A percentile compares a stretch with the other conserved stretches of the same genome.
Conservation (phyloP, 768 basidiomycete genomes). For the Tubosaeta brunneosetosa region DNA sequence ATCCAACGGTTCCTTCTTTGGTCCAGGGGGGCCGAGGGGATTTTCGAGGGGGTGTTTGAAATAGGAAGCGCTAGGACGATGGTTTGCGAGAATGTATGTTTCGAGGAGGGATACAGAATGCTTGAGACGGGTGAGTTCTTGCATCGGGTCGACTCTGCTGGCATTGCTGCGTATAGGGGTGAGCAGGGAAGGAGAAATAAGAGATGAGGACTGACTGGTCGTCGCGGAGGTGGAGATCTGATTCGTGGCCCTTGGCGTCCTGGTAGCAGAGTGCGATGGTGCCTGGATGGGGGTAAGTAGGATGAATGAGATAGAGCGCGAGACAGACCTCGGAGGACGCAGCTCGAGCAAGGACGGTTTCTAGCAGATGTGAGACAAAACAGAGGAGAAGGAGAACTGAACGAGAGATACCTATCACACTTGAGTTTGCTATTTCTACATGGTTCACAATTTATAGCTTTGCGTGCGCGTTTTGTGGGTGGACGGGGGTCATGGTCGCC, state of each 20-base stretch:
- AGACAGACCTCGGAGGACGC: conserved; percentile 69
- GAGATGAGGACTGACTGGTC: conserved; percentile 32
- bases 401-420: conserved; percentile 65
- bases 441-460: conserved; percentile 87
- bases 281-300: conserved; percentile 40
- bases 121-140: conserved; percentile 39
- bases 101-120: conserved; percentile 38
- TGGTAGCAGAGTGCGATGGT: conserved; percentile 80
- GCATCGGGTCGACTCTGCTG: conserved; percentile 35
- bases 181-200: conserved; percentile 35
- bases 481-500: conserved; percentile 57
- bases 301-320: conserved; percentile 4
- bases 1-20: conserved; percentile 53
- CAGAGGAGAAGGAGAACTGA: neutral
- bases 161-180: conserved; percentile 25
- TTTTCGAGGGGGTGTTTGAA: conserved; percentile 25
- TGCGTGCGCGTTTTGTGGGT: conserved; percentile 77
- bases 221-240: conserved; percentile 51
- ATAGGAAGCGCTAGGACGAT: conserved; percentile 20
- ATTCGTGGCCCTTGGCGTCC: conserved; percentile 63
- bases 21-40: conserved; percentile 30
- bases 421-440: conserved; percentile 86
- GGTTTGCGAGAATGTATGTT: conserved; percentile 32
- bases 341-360: conserved; percentile 85
- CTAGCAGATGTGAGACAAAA: conserved; percentile 32